Percentiles rank a stretch among this genome's conserved stretches.
Conservation (phyloP, 306 rosid species). For the Quillaja saponaria region DNA sequence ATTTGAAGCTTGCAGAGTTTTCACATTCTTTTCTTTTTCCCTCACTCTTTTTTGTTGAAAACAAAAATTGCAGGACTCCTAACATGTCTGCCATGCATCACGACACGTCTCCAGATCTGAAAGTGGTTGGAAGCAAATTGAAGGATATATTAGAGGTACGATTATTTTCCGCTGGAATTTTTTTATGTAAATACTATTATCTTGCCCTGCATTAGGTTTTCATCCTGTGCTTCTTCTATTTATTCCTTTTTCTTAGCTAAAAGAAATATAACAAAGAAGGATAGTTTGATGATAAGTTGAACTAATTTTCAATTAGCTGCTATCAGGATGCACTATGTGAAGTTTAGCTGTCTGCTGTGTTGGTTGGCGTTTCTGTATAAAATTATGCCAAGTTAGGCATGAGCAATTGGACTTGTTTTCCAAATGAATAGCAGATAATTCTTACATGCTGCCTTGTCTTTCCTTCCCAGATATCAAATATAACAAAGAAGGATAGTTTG, state of each 20-base stretch:
- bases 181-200: conserved; percentile 8
- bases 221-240: background rate
- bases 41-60: too few species aligned
- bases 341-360: conserved; percentile 10
- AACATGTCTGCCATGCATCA: conserved; percentile 92
- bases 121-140: conserved; percentile 68
- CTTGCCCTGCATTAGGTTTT: background rate
- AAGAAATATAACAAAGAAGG: conserved; percentile 8
- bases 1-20: conserved; percentile 22
- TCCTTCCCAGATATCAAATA: conserved; percentile 59
- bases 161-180: background rate
- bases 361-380: conserved; percentile 5
- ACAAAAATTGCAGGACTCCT: conserved; percentile 62
- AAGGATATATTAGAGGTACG: conserved; percentile 77
- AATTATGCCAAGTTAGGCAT: too few species aligned
- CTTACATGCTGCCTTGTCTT: background rate
- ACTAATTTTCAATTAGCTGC: background rate
- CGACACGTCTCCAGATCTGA: conserved; percentile 79
- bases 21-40: background rate
- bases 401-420: too few species aligned
- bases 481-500: too few species aligned
- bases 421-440: too few species aligned
- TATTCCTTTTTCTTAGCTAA: background rate
- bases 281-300: conserved; percentile 15
- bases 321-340: too few species aligned